phyloP scores from a whole-genome alignment of 768 basidiomycete genomes.

The Chlorophyllum brunneum region DNA sequence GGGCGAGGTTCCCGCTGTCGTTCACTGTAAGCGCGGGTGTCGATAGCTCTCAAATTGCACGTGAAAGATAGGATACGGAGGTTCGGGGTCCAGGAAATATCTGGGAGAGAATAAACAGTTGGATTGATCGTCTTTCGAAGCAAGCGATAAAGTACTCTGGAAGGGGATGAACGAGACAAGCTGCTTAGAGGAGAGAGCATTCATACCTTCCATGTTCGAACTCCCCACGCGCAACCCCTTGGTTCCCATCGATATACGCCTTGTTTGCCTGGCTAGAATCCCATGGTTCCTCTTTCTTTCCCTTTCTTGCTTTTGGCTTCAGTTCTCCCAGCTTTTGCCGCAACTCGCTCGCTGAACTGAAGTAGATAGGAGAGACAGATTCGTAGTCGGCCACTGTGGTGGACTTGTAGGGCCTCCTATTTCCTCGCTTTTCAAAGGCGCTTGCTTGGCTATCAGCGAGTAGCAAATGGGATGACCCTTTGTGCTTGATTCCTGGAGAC shows the following conservation, averaged over 20 bases:
- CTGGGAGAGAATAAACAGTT: conserved; percentile 18
- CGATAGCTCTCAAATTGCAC: conserved; percentile 23
- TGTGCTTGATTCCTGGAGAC: conserved; percentile 36
- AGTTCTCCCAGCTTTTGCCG: conserved; percentile 33
- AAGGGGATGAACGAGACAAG: neutral
- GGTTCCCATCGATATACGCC: conserved; percentile 23
- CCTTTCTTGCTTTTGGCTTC: conserved; percentile 34
- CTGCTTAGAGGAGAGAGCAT: neutral
- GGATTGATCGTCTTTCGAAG: conserved; percentile 18
- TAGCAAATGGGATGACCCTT: conserved; percentile 43
- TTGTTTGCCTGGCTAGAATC: conserved; percentile 44
- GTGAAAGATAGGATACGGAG: conserved; percentile 24
- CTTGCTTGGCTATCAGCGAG: conserved; percentile 29
- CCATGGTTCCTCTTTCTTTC: conserved; percentile 18
- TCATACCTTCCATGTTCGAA: conserved; percentile 48
- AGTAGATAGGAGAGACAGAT: conserved; percentile 47
- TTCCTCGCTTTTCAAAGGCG: conserved; percentile 16
- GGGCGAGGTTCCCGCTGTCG: conserved; percentile 20
- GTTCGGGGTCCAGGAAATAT: conserved; percentile 19
- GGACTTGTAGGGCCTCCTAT: conserved; percentile 1
- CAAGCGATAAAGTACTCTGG: conserved; percentile 21
- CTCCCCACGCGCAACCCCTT: conserved; percentile 28
- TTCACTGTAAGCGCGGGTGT: conserved; percentile 19
- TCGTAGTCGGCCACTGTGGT: conserved; percentile 27
- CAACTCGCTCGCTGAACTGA: conserved; percentile 27